Evolutionary conservation across 2,329 filamentous ascomycete genomes (phyloP), one percentile per base, ranked within the genome.

Genomic region (Alternaria novae-zelandiae): DNA sequence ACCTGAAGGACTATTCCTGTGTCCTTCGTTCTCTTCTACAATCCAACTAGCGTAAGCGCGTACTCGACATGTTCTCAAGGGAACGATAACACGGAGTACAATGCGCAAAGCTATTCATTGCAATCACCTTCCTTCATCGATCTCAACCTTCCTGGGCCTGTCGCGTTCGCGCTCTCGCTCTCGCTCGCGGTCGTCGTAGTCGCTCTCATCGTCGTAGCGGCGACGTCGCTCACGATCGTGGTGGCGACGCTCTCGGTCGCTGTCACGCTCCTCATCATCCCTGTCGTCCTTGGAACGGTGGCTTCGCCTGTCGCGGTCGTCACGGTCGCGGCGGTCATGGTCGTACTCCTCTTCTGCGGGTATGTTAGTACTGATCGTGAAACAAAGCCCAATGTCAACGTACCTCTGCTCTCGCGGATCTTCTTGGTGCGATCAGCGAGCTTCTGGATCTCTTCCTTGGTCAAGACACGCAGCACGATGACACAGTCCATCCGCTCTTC

Each of bases 401-500:
- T 60, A 74, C 72, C 70, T 65, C 72, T 64, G 53, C 47, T 61
- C 54, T 79, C 91, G 88, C 94, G 87, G 65, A 97, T 88, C 74
- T 93, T 88, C 68, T 90, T 89, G 10, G 95, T 97, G 53, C 90
- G 91, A 66, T 90, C 87, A 12, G 94, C 93, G 76, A 97, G 94
- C 32, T 89, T 90, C 79, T 97, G 91, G 59, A 98, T 97, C 75
- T 98, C 94, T 70, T 96, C 92, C 79, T 91, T 92, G 51, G 89
- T 92, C 76, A 98, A 80, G 8, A 97, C 95, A 59, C 94, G 86
- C 59, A 98, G 84, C 3, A 97, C 94, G 78, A 97, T 97, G 63
- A 98, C 94, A 79, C 94, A 96, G 74, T 97, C 94, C 63, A 94
- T 88, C n/a, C 94, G 88, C 72, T 96, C 92, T 80, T 98, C 95